Percentiles rank a stretch among this genome's conserved stretches.
Conservation (phyloP, 2,329 filamentous ascomycete species). For the Fusarium sp. region DNA sequence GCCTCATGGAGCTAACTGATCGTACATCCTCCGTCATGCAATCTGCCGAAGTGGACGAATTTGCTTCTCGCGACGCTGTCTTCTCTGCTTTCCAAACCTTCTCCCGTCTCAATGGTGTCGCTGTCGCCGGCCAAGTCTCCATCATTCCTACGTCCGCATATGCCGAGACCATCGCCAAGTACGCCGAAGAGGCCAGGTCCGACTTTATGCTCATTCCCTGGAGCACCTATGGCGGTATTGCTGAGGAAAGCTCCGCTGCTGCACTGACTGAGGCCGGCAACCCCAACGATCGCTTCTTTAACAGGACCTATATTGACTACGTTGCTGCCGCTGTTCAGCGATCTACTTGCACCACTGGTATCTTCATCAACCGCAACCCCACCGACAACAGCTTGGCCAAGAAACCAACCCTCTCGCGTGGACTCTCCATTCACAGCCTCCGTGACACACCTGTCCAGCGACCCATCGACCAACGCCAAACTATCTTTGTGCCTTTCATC, state of each 20-base stretch:
- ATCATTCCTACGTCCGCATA: conserved; percentile 85
- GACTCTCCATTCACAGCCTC: conserved; percentile 50
- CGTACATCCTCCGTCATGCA: conserved; percentile 97
- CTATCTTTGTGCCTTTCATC: conserved; percentile 90
- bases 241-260: conserved; percentile 64
- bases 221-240: conserved; percentile 85
- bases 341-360: conserved; percentile 81
- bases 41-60: conserved; percentile 85
- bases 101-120: conserved; percentile 85
- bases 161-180: conserved; percentile 80
- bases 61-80: conserved; percentile 82
- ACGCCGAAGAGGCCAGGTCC: conserved; percentile 77
- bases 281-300: conserved; percentile 47
- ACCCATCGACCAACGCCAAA: conserved; percentile 79
- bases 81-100: conserved; percentile 94
- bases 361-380: conserved; percentile 60
- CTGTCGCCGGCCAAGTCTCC: conserved; percentile 84
- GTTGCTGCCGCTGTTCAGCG: conserved; percentile 76
- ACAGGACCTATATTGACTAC: conserved; percentile 76
- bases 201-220: conserved; percentile 89
- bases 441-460: conserved; percentile 66
- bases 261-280: conserved; percentile 37
- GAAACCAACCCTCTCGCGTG: conserved; percentile 65
- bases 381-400: conserved; percentile 50
- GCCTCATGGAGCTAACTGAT: conserved; percentile 88